A percentile compares a stretch with the other conserved stretches of the same genome.
Evolutionary conservation across 257 asterid species (phyloP).

Genomic region (Gentiana dahurica): DNA sequence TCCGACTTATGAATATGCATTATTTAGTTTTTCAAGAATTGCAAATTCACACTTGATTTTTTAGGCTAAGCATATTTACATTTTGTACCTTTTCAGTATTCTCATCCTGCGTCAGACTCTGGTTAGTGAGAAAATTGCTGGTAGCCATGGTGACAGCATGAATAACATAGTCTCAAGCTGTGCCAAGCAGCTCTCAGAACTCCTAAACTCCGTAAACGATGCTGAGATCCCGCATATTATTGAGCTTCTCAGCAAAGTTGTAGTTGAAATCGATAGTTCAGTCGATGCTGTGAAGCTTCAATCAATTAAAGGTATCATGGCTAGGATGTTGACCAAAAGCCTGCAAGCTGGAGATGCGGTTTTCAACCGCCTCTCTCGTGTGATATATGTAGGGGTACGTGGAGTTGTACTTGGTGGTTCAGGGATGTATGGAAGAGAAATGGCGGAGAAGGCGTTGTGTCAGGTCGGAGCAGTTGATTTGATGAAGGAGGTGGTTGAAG

Average conservation of each 20-base stretch:
- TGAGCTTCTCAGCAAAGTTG: slow-evolving; percentile 30
- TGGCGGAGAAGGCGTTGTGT: slow-evolving; percentile 56
- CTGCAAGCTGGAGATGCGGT: slow-evolving; percentile 70
- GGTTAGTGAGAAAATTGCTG: slow-evolving; percentile 37
- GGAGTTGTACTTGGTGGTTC: slow-evolving; percentile 61
- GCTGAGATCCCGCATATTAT: slow-evolving; percentile 61
- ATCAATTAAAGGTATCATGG: slow-evolving; percentile 50
- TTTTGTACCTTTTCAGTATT: slow-evolving; percentile 28
- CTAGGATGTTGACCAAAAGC: slow-evolving; percentile 72
- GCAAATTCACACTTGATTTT: neutral
- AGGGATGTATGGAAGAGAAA: slow-evolving; percentile 37
- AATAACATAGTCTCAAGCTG: slow-evolving; percentile 39
- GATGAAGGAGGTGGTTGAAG: slow-evolving; percentile 37
- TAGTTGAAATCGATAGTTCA: slow-evolving; percentile 8
- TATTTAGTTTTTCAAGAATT: neutral
- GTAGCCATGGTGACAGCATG: slow-evolving; percentile 33
- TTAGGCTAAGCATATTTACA: neutral
- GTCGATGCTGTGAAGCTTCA: slow-evolving; percentile 28
- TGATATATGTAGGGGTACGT: slow-evolving; percentile 48
- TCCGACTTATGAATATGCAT: too few species aligned
- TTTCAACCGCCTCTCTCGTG: slow-evolving; percentile 48
- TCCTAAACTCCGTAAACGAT: slow-evolving; percentile 43
- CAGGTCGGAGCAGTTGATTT: slow-evolving; percentile 63
- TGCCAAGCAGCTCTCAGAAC: slow-evolving; percentile 39
- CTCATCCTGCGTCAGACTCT: slow-evolving; percentile 71